These are phyloP conservation scores for Cladosporium sp. DNA, from an alignment of 2,329 filamentous ascomycete genomes.

Conservation along the genomic window DNA sequence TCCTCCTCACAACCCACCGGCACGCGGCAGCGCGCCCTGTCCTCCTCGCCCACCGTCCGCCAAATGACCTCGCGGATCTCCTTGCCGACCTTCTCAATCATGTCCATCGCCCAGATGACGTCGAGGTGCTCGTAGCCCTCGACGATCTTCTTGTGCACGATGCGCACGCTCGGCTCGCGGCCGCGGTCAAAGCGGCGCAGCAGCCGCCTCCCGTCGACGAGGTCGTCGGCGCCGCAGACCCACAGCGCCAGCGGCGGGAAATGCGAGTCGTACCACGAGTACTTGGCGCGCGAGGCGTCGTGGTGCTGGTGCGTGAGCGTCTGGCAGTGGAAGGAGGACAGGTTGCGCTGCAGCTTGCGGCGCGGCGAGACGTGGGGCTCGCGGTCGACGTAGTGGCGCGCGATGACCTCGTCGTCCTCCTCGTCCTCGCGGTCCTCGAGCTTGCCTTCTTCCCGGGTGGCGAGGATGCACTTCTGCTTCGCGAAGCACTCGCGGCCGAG, in stretches of 20 bases:
- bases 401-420: conserved; percentile 35
- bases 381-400: conserved; percentile 28
- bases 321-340: conserved; percentile 26
- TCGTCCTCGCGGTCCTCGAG: conserved; percentile 52
- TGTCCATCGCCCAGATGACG: conserved; percentile 91
- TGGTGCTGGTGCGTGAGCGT: conserved; percentile 26
- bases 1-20: conserved; percentile 52
- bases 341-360: conserved; percentile 24
- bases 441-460: conserved; percentile 64
- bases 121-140: conserved; percentile 90
- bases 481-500: conserved; percentile 80
- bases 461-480: conserved; percentile 77
- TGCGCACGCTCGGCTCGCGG: conserved; percentile 70
- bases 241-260: conserved; percentile 82
- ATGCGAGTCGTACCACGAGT: conserved; percentile 74
- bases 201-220: conserved; percentile 75
- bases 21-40: conserved; percentile 53
- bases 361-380: conserved; percentile 24
- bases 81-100: conserved; percentile 71
- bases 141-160: conserved; percentile 78
- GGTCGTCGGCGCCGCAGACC: conserved; percentile 74
- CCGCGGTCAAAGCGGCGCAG: conserved; percentile 68
- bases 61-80: conserved; percentile 79
- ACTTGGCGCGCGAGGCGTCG: conserved; percentile 31
- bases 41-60: conserved; percentile 59